These are phyloP conservation scores for Plantago coronopus DNA, from an alignment of 305 asterid species.

Conservation along the genomic window DNA sequence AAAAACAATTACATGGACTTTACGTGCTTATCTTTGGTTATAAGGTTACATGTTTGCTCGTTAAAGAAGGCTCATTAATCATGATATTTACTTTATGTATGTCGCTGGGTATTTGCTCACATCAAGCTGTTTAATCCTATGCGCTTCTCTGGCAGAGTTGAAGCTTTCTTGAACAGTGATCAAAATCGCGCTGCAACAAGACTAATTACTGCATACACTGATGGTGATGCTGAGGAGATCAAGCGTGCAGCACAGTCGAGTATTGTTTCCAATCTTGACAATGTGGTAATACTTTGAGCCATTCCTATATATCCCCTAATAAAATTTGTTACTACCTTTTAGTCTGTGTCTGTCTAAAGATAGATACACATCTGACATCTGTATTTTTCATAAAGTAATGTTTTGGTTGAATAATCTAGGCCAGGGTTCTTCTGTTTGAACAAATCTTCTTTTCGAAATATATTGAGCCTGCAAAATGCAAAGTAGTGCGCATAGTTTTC, in stretches of 20 bases:
- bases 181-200: conserved; percentile 82
- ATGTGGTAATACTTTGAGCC: conserved; percentile 46
- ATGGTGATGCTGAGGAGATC: conserved; percentile 85
- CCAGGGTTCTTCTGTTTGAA: no score
- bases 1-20: neutral
- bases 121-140: conserved; percentile 7
- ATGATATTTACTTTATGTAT: conserved; percentile 5
- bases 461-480: no score
- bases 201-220: conserved; percentile 76
- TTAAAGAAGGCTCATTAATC: neutral
- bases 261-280: conserved; percentile 75
- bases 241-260: conserved; percentile 79
- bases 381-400: neutral
- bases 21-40: neutral
- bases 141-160: conserved; percentile 60
- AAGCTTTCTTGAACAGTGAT: conserved; percentile 76
- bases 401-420: no score
- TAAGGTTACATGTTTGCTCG: neutral
- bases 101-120: conserved; percentile 16
- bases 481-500: no score
- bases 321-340: neutral
- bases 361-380: neutral
- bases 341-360: neutral
- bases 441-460: no score
- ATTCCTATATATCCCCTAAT: conserved; percentile 13